Evolutionary conservation across 2,329 filamentous ascomycete species (phyloP), one percentile per base, ranked within the genome.

Genomic region (Penicillium sp.): DNA sequence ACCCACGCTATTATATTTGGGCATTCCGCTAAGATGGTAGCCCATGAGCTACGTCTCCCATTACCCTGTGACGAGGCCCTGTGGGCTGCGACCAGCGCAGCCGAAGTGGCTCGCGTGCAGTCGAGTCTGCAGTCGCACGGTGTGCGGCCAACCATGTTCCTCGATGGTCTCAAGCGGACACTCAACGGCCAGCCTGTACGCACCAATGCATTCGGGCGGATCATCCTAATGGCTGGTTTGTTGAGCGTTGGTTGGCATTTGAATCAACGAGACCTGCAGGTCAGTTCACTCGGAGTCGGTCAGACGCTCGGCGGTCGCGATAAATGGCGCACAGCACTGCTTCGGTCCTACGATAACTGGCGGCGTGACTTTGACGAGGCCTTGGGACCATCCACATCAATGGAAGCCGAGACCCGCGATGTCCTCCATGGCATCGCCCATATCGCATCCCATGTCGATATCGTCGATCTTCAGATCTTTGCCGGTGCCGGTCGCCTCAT

Each of bases 1-100:
- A 95, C 91, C 1, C 93, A 98, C 69, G 90, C 91, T 1, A 95
- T 90, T 25, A 96, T 98, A 87, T 97, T 97, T 69, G 93, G 92
- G 0, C 93, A 97, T 69, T 93, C 91, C 3, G 92, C 89, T 0
- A 90, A 95, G 38, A 96, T 97, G 92, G 90, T 95, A 6, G 90
- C 91, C 2, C 91, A 97, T 63, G 93, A 97, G 70, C 89, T 98
- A 81, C 83, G 89, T 43, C 78, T 97, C 7, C 89, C 90, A 0
- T 72, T 98, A 38, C 93, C 93, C 0, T 97, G 92, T 65, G 91
- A 97, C 58, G 93, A 97, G 66, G 83, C 86, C 3, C 74, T 97
- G 9, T 98, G 93, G 93, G 88, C 87, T 48, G 93, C 93, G 4
- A 88, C 86, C 3, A 95, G 86, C 67, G 88, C 89, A 46, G 82